Conservation (phyloP, 257 asterid genomes). For the Forsythia suspensa region DNA sequence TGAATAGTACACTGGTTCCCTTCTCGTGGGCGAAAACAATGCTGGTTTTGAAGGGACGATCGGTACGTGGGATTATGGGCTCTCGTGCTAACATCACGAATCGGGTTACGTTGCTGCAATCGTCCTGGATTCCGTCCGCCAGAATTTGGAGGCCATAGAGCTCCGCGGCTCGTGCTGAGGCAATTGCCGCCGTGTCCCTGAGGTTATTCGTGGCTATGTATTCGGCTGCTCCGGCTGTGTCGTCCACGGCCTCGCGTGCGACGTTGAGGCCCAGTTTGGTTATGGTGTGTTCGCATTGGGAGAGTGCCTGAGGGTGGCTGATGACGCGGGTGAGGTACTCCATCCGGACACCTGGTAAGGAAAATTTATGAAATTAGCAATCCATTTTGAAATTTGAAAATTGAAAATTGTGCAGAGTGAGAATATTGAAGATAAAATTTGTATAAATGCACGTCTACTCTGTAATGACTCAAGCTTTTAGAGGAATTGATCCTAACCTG, state of each 20-base stretch:
- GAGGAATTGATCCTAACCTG: slow-evolving; percentile 20
- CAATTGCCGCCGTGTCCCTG: slow-evolving; percentile 51
- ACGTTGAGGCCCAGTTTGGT: slow-evolving; percentile 48
- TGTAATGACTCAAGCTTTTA: too few species aligned
- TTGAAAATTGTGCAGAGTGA: too few species aligned
- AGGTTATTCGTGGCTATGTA: slow-evolving; percentile 43
- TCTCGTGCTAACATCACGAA: slow-evolving; percentile 57
- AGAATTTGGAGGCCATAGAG: slow-evolving; percentile 41
- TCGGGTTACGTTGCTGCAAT: slow-evolving; percentile 49
- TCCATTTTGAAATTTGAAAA: too few species aligned
- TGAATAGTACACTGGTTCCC: slow-evolving; percentile 52
- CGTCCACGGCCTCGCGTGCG: slow-evolving; percentile 50
- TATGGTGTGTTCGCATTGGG: slow-evolving; percentile 52
- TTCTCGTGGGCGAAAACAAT: slow-evolving; percentile 57
- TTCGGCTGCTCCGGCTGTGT: slow-evolving; percentile 62
- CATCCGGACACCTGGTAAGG: slow-evolving; percentile 42
- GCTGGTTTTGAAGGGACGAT: slow-evolving; percentile 57
- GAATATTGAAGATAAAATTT: too few species aligned
- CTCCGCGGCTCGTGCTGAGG: slow-evolving; percentile 52
- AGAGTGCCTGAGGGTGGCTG: slow-evolving; percentile 54
- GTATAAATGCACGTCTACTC: too few species aligned
- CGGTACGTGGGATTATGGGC: slow-evolving; percentile 51
- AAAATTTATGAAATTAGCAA: too few species aligned
- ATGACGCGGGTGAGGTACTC: slow-evolving; percentile 45
- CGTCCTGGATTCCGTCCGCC: slow-evolving; percentile 51